Conservation (phyloP, 139 green algal species). For the Chlamydomonas asymmetrica region DNA sequence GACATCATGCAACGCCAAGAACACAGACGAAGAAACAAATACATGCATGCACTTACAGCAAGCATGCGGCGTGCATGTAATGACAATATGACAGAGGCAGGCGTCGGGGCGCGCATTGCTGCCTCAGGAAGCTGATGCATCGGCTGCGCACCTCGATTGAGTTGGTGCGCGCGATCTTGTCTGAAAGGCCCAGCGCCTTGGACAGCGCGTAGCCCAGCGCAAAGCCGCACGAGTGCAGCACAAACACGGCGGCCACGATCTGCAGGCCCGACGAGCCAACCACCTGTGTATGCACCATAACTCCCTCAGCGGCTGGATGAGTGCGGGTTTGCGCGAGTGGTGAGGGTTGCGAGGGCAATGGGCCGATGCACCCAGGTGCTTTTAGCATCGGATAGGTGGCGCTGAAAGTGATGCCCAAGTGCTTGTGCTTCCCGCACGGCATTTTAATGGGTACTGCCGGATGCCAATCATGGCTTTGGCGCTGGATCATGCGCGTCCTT, state of each 20-base stretch:
- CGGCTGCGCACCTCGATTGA: constrained; percentile 44
- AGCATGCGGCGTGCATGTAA: not conserved
- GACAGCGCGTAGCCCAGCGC: constrained; percentile 53
- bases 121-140: not conserved
- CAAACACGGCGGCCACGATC: constrained; percentile 46
- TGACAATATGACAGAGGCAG: not conserved
- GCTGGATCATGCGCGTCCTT: too few relatives aligned
- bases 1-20: not conserved
- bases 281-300: too few relatives aligned
- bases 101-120: not conserved
- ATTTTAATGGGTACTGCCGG: too few relatives aligned
- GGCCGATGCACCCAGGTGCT: too few relatives aligned
- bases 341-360: too few relatives aligned
- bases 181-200: constrained; percentile 45
- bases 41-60: not conserved
- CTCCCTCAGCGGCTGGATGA: too few relatives aligned
- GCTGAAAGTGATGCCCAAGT: too few relatives aligned
- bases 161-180: constrained; percentile 64
- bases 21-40: not conserved
- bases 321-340: too few relatives aligned
- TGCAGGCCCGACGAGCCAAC: constrained; percentile 27
- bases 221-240: constrained; percentile 59
- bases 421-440: too few relatives aligned
- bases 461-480: too few relatives aligned
- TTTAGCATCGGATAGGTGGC: too few relatives aligned